Percentiles rank a stretch among this genome's conserved stretches.
These are phyloP conservation scores for Leccinum fuscescens DNA, from an alignment of 1,284 basidiomycete genomes.

Conservation along the genomic window DNA sequence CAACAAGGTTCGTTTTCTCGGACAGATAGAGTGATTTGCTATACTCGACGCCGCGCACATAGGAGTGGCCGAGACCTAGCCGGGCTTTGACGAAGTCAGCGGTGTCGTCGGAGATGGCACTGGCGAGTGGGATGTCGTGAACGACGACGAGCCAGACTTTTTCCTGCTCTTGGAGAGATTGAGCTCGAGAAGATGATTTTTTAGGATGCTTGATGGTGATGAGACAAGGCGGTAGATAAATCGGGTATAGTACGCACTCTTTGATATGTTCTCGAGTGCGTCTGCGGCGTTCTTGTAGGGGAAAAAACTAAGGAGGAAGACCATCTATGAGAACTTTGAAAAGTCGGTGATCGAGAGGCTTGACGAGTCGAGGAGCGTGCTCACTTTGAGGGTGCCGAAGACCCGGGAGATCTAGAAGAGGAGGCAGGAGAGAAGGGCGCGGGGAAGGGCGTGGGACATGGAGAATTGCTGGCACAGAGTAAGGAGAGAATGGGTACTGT, in stretches of 20 bases:
- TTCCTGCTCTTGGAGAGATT: slow-evolving; percentile 74
- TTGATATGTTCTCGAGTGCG: slow-evolving; percentile 95
- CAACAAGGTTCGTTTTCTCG: no score
- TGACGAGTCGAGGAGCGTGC: not conserved
- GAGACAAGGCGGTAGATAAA: not conserved
- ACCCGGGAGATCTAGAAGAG: not conserved
- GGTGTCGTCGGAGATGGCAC: slow-evolving; percentile 78
- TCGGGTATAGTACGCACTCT: slow-evolving; percentile 57
- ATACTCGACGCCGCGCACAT: slow-evolving; percentile 31
- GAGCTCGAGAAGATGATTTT: slow-evolving; percentile 88
- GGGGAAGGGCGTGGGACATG: slow-evolving; percentile 69
- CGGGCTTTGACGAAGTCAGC: slow-evolving; percentile 91
- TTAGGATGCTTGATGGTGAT: slow-evolving; percentile 67
- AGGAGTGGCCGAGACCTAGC: slow-evolving; percentile 96
- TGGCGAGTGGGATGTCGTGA: slow-evolving; percentile 77
- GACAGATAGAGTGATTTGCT: no score
- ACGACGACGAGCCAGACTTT: slow-evolving; percentile 80
- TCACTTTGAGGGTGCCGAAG: not conserved
- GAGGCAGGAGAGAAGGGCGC: not conserved
- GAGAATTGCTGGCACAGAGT: slow-evolving; percentile 32
- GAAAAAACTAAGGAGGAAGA: slow-evolving; percentile 80
- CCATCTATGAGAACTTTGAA: slow-evolving; percentile 91
- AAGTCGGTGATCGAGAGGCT: slow-evolving; percentile 73
- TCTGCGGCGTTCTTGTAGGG: slow-evolving; percentile 96
- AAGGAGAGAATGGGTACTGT: slow-evolving; percentile 24